Conservation (phyloP, 257 asterid genomes). For the Galeopsis tetrahit region DNA sequence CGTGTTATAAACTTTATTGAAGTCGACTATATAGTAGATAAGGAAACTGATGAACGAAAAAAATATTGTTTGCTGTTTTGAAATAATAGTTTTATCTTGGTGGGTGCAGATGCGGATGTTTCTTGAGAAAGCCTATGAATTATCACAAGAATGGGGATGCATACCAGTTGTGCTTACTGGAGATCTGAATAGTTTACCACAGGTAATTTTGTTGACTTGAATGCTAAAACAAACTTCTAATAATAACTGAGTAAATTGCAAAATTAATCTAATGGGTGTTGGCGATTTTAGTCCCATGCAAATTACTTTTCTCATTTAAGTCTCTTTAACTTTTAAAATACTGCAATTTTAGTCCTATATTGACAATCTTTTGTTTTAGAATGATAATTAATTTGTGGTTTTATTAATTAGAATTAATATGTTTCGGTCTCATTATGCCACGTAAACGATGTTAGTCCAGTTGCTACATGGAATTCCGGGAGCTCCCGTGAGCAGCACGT, state of each 20-base stretch:
- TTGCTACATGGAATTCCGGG: too few species aligned
- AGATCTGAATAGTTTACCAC: slow-evolving; percentile 80
- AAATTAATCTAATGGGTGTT: too few species aligned
- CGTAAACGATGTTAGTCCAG: too few species aligned
- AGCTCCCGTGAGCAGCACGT: too few species aligned
- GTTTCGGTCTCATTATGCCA: too few species aligned
- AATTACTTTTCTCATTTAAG: too few species aligned
- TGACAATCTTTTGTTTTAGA: too few species aligned
- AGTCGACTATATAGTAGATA: neutral
- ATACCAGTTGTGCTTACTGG: slow-evolving; percentile 79
- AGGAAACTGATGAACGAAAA: slow-evolving; percentile 8
- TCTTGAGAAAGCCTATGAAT: slow-evolving; percentile 73
- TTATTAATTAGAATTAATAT: too few species aligned
- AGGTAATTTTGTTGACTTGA: slow-evolving; percentile 44
- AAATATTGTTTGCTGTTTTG: slow-evolving; percentile 8
- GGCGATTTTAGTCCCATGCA: too few species aligned
- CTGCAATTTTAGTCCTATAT: too few species aligned
- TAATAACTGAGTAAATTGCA: neutral
- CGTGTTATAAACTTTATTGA: neutral
- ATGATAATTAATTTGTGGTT: too few species aligned
- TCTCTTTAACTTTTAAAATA: too few species aligned
- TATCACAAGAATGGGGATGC: slow-evolving; percentile 81
- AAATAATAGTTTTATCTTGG: slow-evolving; percentile 26
- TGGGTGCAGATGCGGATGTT: slow-evolving; percentile 68
- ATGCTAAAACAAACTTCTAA: slow-evolving; percentile 14